phyloP scores from a whole-genome alignment of 2,329 filamentous ascomycete genomes.

The Apiospora kogelbergensis region DNA sequence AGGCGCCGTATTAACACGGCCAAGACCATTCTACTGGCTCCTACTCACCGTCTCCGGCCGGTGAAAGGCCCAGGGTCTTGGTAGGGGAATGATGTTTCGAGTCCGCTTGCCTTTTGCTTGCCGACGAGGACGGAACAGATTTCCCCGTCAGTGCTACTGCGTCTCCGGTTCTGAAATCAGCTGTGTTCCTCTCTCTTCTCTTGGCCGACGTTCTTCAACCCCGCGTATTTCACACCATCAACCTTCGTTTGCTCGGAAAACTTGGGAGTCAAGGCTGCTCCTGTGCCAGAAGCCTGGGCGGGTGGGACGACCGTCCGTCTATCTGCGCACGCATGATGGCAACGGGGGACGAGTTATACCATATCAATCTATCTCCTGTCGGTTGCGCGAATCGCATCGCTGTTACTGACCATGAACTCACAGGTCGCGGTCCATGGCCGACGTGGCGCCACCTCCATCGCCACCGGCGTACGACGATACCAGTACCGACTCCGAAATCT shows the following conservation, averaged over 20 bases:
- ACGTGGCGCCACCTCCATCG: slow-evolving; percentile 2
- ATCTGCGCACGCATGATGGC: neutral
- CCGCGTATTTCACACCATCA: neutral
- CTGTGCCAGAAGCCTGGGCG: slow-evolving; percentile 13
- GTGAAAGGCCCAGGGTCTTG: slow-evolving; percentile 14
- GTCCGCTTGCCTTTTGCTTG: slow-evolving; percentile 14
- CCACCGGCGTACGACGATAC: slow-evolving; percentile 1
- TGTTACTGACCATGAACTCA: neutral
- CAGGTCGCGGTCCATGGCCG: slow-evolving; percentile 8
- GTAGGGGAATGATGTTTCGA: slow-evolving; percentile 10
- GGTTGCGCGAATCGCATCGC: neutral
- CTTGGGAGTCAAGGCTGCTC: slow-evolving; percentile 14
- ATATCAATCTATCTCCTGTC: neutral
- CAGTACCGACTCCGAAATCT: neutral
- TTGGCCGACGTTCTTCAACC: neutral
- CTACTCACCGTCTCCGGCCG: slow-evolving; percentile 11
- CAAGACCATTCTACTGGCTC: slow-evolving; percentile 3
- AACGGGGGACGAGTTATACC: slow-evolving; percentile 10
- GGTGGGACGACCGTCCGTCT: slow-evolving; percentile 9
- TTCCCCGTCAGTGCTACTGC: slow-evolving; percentile 13
- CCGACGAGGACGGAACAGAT: slow-evolving; percentile 6
- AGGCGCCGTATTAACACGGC: slow-evolving; percentile 7
- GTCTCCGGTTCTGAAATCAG: neutral
- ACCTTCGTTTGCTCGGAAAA: slow-evolving; percentile 8
- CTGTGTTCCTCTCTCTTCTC: neutral